Percentiles rank a stretch among this genome's conserved stretches.
Evolutionary conservation across 768 basidiomycete genomes (phyloP).

Genomic region (Boletus tylopilopsis): DNA sequence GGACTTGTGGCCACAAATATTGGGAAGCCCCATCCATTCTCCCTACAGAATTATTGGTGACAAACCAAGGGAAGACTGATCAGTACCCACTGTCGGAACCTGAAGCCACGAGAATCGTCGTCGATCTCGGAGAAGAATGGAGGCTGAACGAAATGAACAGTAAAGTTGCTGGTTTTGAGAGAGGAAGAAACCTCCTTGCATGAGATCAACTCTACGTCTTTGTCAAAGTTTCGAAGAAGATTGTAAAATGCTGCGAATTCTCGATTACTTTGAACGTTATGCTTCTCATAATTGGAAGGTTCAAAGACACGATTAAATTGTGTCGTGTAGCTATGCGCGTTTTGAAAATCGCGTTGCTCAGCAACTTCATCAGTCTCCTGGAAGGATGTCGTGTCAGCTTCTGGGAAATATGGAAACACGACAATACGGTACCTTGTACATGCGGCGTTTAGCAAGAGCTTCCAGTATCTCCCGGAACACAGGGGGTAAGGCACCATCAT

Average conservation of each 20-base stretch:
- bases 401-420: no score
- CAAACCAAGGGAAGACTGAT: neutral
- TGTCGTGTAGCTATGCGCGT: no score
- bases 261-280: neutral
- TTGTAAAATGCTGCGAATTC: neutral
- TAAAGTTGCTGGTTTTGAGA: conserved; percentile 6
- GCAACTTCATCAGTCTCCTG: neutral
- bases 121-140: conserved; percentile 3
- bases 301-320: neutral
- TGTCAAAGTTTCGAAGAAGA: neutral
- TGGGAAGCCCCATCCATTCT: neutral
- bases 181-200: neutral
- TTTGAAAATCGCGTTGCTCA: no score
- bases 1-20: neutral
- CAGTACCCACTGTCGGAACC: neutral
- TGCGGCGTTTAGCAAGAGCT: neutral
- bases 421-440: neutral
- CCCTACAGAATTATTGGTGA: neutral
- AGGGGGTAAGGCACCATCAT: neutral
- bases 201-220: neutral
- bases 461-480: neutral
- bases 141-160: conserved; percentile 7
- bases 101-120: neutral
- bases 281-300: neutral
- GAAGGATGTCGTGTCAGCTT: neutral